A percentile compares a stretch with the other conserved stretches of the same genome.
phyloP scores from a whole-genome alignment of 164 flowering plant species.

The Vitis vinifera region ASM3070453v1 NC_081814.1:12233501-12234000 shows the following conservation, averaged over 20 bases:
- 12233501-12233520: slow-evolving; percentile 63
- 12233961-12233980: slow-evolving; percentile 59
- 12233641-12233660: slow-evolving; percentile 70
- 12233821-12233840: slow-evolving; percentile 52
- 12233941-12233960: slow-evolving; percentile 40
- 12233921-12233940: slow-evolving; percentile 33
- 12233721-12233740: slow-evolving; percentile 65
- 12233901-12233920: slow-evolving; percentile 37
- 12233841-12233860: slow-evolving; percentile 76
- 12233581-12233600: slow-evolving; percentile 46
- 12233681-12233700: slow-evolving; percentile 64
- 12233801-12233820: slow-evolving; percentile 22
- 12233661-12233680: slow-evolving; percentile 53
- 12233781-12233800: slow-evolving; percentile 24
- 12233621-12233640: slow-evolving; percentile 75
- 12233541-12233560: slow-evolving; percentile 37
- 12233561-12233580: slow-evolving; percentile 56
- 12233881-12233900: slow-evolving; percentile 48
- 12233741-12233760: slow-evolving; percentile 71
- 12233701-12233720: slow-evolving; percentile 60
- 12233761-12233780: slow-evolving; percentile 23
- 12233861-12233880: slow-evolving; percentile 68
- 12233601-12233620: slow-evolving; percentile 46
- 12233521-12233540: slow-evolving; percentile 74
- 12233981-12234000: slow-evolving; percentile 56